These are phyloP conservation scores for Apiotrichum sp. DNA, from an alignment of 1,284 basidiomycete genomes.

Conservation along the genomic window DNA sequence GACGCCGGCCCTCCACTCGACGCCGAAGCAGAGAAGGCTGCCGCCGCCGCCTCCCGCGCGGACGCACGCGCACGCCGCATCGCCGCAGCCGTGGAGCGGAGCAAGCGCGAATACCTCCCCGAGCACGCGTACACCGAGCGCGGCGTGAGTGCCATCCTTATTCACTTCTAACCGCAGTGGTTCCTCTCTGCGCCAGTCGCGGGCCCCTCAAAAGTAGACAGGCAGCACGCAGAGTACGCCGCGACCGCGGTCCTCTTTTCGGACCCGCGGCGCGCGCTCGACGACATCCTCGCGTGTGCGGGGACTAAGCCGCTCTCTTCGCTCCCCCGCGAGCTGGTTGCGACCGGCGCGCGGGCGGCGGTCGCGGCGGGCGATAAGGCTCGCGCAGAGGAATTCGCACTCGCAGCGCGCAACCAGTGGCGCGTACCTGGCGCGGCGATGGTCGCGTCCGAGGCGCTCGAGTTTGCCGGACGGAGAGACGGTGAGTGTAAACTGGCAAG, in stretches of 20 bases:
- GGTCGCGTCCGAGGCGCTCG: conserved; percentile 23
- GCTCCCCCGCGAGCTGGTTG: conserved; percentile 30
- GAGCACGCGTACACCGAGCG: conserved; percentile 42
- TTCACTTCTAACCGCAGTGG: conserved; percentile 12
- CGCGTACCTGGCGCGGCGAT: conserved; percentile 26
- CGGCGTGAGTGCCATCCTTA: conserved; percentile 17
- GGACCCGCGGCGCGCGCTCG: neutral
- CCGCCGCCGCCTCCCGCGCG: conserved; percentile 15
- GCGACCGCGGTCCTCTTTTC: neutral
- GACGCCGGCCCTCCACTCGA: too few relatives aligned
- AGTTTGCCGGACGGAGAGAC: conserved; percentile 8
- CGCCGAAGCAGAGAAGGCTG: neutral
- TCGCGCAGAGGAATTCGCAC: conserved; percentile 20
- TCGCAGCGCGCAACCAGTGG: conserved; percentile 24
- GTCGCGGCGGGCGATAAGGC: conserved; percentile 8
- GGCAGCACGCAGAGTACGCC: conserved; percentile 20
- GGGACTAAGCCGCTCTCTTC: conserved; percentile 10
- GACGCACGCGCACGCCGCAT: conserved; percentile 28
- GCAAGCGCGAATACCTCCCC: conserved; percentile 34
- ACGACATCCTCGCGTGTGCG: conserved; percentile 7
- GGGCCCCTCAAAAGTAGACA: conserved; percentile 24
- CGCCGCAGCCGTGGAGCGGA: conserved; percentile 34
- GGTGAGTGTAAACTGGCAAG: conserved; percentile 13
- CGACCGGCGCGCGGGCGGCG: conserved; percentile 28
- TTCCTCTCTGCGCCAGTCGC: conserved; percentile 7